phyloP scores from a whole-genome alignment of 208 protist genomes.

The Crithidia thermophila region DNA sequence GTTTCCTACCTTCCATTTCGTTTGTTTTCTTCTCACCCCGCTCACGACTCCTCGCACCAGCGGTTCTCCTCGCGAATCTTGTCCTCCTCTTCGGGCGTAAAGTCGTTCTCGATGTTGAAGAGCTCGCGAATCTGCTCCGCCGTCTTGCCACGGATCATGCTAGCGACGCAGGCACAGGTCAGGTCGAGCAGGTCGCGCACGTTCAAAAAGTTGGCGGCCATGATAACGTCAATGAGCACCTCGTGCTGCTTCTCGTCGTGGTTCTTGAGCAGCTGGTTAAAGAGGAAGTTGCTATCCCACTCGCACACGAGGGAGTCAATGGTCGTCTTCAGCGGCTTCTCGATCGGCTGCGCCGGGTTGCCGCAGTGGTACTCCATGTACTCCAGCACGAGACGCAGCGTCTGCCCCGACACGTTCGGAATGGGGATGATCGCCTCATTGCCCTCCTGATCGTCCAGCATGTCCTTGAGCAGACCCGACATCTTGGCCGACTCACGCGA shows the following conservation, averaged over 20 bases:
- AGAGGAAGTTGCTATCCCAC: constrained; percentile 90
- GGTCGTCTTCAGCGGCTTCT: constrained; percentile 87
- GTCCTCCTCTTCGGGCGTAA: constrained; percentile 95
- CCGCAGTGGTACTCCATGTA: constrained; percentile 94
- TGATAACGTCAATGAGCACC: constrained; percentile 93
- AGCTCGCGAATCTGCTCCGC: constrained; percentile 93
- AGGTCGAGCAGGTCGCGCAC: constrained; percentile 94
- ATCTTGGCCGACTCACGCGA: constrained; percentile 84
- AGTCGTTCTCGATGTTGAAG: constrained; percentile 97
- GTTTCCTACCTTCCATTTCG: not conserved
- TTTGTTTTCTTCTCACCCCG: constrained; percentile 15
- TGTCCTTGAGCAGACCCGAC: constrained; percentile 89
- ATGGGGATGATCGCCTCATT: constrained; percentile 89
- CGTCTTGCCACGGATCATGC: constrained; percentile 94
- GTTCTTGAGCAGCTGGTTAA: constrained; percentile 81
- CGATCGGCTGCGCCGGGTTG: constrained; percentile 79
- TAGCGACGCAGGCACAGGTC: constrained; percentile 93
- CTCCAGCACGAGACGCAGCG: constrained; percentile 90
- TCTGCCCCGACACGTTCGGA: constrained; percentile 90
- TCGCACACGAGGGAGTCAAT: constrained; percentile 87
- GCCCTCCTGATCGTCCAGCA: constrained; percentile 88
- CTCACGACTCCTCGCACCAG: constrained; percentile 89
- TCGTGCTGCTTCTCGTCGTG: constrained; percentile 85
- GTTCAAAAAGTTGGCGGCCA: constrained; percentile 96
- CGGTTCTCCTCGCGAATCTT: constrained; percentile 89